Conservation (phyloP, 2,329 filamentous ascomycete species). For the Fusarium palustre region DNA sequence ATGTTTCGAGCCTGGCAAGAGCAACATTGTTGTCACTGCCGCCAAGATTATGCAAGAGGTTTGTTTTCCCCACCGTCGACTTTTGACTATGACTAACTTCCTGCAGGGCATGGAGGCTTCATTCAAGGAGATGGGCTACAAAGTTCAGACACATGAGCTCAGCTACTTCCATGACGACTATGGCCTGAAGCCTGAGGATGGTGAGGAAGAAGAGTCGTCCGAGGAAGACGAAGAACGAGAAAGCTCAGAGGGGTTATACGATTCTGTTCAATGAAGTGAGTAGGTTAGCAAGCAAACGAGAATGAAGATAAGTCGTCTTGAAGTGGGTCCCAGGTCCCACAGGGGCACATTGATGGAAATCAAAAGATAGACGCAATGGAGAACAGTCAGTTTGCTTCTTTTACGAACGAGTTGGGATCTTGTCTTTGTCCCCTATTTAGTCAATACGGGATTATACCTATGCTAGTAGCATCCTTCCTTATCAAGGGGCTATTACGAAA, state of each 20-base stretch:
- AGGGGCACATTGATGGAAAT: no score
- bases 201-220: constrained; percentile 64
- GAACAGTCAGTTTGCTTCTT: no score
- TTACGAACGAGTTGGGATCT: no score
- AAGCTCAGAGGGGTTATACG: constrained; percentile 49
- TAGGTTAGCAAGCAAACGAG: no score
- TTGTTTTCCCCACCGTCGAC: constrained; percentile 51
- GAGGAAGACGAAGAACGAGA: constrained; percentile 57
- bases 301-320: no score
- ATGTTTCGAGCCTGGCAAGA: constrained; percentile 81
- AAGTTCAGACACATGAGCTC: constrained; percentile 77
- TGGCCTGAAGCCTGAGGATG: constrained; percentile 77
- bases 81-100: constrained; percentile 21
- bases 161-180: constrained; percentile 91
- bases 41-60: constrained; percentile 87
- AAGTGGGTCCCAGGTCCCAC: no score
- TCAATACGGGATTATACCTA: no score
- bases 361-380: no score
- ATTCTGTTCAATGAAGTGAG: no score
- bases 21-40: constrained; percentile 90
- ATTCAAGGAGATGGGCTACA: constrained; percentile 82
- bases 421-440: no score
- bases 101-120: constrained; percentile 77
- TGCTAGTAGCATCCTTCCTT: no score
- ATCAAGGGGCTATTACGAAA: no score